Evolutionary conservation across 1,284 basidiomycete species (phyloP), one percentile per base, ranked within the genome.

Genomic region (Phenoliferia sp.): DNA sequence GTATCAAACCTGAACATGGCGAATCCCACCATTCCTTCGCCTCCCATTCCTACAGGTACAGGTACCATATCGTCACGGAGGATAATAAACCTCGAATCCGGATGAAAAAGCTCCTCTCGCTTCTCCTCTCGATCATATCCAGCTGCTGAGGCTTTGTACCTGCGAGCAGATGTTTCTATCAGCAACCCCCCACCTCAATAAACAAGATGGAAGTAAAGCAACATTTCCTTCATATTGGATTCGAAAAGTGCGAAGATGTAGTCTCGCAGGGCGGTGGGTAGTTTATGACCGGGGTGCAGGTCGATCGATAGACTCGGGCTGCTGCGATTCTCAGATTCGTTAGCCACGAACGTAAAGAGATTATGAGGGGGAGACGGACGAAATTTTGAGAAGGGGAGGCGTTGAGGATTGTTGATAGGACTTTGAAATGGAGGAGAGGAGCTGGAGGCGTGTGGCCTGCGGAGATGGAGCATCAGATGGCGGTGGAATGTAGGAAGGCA

Each of bases 1-100:
- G 63, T 70, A 59, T 76, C 75, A 54, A 74, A 76, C 6, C 75
- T 61, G 36, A 73, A 76, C 55, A 73, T 71, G 36, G 71, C 55
- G 62, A 67, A 76, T 3, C 67, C 75, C 22, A 68, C 29, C 15
- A 22, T 22, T 22, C 22, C 22, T 44, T 44, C 39, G 22, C 22
- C 39, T n/a, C n/a, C 29, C 15, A 22, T 22, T 22, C 22, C 22
- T 44, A 12, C 39, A 44, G 12, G 12, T 0, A 34, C 12, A 15
- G 26, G 7, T 2, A 34, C 6, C 15, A 9, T 3, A 10, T 54
- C 34, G 32, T 33, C 28, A 17, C 60, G 63, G 2, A 70, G 35
- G 5, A 74, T 9, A 35, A 74, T 28, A 61, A 76, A 73, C 17
- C 73, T 66, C 22, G 72, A 73, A 17, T 69, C 68, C 19, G 66